Evolutionary conservation across 2,329 filamentous ascomycete genomes (phyloP).

Genomic region (Claviceps cyperi): DNA sequence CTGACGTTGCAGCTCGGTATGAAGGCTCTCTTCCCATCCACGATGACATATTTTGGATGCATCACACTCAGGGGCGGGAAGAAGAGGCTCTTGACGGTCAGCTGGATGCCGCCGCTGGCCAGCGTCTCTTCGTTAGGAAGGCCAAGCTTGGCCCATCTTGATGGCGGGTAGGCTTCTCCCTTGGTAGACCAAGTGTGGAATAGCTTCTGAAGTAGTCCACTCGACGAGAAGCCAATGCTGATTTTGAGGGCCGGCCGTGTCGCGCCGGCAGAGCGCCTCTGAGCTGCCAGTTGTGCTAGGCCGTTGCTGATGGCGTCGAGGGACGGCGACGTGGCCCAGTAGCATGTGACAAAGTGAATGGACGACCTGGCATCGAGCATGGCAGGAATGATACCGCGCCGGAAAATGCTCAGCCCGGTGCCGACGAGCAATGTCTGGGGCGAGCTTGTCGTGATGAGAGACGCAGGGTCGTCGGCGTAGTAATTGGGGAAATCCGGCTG

Average conservation of each 20-base stretch:
- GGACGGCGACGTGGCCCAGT: slow-evolving; percentile 58
- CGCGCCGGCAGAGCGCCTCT: slow-evolving; percentile 13
- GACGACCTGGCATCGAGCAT: slow-evolving; percentile 47
- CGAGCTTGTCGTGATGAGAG: slow-evolving; percentile 33
- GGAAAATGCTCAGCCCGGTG: slow-evolving; percentile 43
- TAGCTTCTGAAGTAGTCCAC: slow-evolving; percentile 58
- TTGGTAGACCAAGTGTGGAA: slow-evolving; percentile 50
- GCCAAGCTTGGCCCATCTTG: slow-evolving; percentile 49
- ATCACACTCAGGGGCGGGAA: slow-evolving; percentile 72
- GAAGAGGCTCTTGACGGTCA: slow-evolving; percentile 65
- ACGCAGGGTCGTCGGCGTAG: slow-evolving; percentile 26
- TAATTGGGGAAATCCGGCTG: slow-evolving; percentile 33
- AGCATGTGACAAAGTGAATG: slow-evolving; percentile 67
- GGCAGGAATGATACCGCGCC: slow-evolving; percentile 41
- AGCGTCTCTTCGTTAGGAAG: slow-evolving; percentile 41
- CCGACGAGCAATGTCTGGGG: slow-evolving; percentile 38
- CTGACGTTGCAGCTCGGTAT: slow-evolving; percentile 74
- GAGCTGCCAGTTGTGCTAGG: slow-evolving; percentile 43
- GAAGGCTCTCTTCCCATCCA: slow-evolving; percentile 53
- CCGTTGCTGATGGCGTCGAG: slow-evolving; percentile 41
- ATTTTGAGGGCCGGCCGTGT: slow-evolving; percentile 35
- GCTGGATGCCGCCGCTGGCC: slow-evolving; percentile 44
- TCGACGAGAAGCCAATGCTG: slow-evolving; percentile 63
- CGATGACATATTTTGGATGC: slow-evolving; percentile 69
- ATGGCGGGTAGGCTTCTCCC: slow-evolving; percentile 46